Evolutionary conservation across 1,284 basidiomycete species (phyloP).

Genomic region (Peniophora sp.): DNA sequence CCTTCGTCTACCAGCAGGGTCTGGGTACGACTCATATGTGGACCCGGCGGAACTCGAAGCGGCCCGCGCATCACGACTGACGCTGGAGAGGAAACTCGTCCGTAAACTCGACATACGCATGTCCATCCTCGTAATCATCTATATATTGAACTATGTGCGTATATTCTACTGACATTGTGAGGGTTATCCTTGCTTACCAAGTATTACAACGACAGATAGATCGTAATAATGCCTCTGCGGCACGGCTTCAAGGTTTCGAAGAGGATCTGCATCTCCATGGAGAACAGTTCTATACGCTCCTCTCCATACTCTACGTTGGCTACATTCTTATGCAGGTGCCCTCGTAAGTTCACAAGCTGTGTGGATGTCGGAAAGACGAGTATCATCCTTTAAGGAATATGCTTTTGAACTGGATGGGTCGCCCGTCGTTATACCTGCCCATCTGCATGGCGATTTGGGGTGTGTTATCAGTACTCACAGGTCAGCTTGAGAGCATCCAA

Average conservation of each 20-base stretch:
- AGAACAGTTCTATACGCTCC: constrained; percentile 58
- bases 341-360: constrained; percentile 36
- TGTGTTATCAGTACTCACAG: constrained; percentile 52
- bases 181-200: too few relatives aligned
- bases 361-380: constrained; percentile 4
- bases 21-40: too few relatives aligned
- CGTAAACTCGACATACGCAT: constrained; percentile 41
- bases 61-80: constrained; percentile 25
- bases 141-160: constrained; percentile 46
- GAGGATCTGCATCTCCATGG: constrained; percentile 57
- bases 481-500: constrained; percentile 18
- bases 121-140: constrained; percentile 43
- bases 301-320: constrained; percentile 74
- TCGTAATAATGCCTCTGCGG: constrained; percentile 59
- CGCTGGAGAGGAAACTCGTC: constrained; percentile 37
- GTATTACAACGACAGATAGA: constrained; percentile 59
- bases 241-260: constrained; percentile 63
- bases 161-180: constrained; percentile 3
- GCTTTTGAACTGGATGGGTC: constrained; percentile 62
- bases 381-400: constrained; percentile 43
- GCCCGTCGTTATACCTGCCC: constrained; percentile 68
- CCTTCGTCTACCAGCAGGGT: too few relatives aligned
- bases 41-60: too few relatives aligned
- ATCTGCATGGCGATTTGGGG: constrained; percentile 69
- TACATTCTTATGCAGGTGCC: constrained; percentile 78